Evolutionary conservation across 108 stramenopile genomes (phyloP).

Genomic region (Pseudonitzschia multiseries): DNA sequence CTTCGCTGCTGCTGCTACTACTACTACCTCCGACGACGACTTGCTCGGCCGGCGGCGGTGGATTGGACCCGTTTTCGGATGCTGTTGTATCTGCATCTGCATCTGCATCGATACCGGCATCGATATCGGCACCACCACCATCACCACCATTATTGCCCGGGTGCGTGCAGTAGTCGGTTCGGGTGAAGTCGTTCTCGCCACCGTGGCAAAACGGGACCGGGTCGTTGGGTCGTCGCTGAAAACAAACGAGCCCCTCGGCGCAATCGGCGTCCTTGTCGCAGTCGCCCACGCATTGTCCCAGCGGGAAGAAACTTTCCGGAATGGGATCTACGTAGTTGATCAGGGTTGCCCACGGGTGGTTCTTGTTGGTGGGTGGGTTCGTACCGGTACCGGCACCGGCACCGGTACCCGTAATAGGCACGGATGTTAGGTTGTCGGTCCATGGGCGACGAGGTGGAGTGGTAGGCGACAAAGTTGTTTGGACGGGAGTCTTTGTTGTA

Average conservation of each 20-base stretch:
- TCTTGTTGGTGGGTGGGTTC: not conserved
- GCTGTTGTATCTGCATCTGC: no score
- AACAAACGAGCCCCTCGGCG: constrained; percentile 38
- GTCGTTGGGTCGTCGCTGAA: constrained; percentile 33
- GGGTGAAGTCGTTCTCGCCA: constrained; percentile 23
- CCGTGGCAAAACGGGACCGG: constrained; percentile 59
- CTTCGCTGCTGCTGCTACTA: not conserved
- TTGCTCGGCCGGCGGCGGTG: not conserved
- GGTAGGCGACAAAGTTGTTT: not conserved
- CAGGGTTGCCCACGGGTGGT: not conserved
- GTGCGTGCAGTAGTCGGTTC: constrained; percentile 29
- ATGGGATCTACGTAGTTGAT: constrained; percentile 1
- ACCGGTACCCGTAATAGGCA: no score
- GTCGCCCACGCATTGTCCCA: constrained; percentile 15
- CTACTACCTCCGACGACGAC: no score
- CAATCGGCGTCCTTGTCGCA: constrained; percentile 38
- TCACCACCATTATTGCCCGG: no score
- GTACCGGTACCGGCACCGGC: no score
- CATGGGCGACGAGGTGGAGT: not conserved
- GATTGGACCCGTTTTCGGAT: no score
- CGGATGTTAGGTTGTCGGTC: not conserved
- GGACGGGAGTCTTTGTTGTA: no score
- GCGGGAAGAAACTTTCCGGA: constrained; percentile 2
- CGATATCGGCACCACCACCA: no score
- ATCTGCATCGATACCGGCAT: not conserved